Percentiles rank a stretch among this genome's conserved stretches.
These are phyloP conservation scores for Chaetoscypha palmicola DNA, from an alignment of 2,329 filamentous ascomycete species.

Conservation along the genomic window DNA sequence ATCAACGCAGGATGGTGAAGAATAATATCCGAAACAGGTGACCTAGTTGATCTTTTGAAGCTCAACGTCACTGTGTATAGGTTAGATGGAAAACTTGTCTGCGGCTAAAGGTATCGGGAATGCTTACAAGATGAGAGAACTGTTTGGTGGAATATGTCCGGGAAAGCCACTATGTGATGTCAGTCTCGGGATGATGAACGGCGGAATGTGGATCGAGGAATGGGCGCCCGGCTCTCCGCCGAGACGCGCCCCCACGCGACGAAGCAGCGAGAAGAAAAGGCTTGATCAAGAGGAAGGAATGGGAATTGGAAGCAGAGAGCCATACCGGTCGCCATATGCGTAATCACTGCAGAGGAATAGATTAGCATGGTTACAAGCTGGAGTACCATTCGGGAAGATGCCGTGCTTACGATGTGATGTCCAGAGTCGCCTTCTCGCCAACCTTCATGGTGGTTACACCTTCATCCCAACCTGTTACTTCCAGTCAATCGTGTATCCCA, in stretches of 20 bases:
- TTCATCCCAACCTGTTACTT: conserved; percentile 67
- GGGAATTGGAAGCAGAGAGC: neutral
- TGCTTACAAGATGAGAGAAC: conserved; percentile 79
- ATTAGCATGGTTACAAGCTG: conserved; percentile 14
- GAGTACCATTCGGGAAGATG: neutral
- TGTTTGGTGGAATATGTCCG: conserved; percentile 65
- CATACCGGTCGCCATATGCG: conserved; percentile 57
- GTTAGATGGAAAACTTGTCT: conserved; percentile 12
- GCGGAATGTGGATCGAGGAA: neutral
- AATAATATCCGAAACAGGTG: neutral
- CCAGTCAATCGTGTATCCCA: conserved; percentile 11
- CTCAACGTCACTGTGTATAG: conserved; percentile 53
- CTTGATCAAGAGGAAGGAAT: too few relatives aligned
- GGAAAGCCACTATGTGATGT: conserved; percentile 61
- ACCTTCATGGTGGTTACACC: conserved; percentile 80
- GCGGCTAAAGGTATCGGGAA: neutral
- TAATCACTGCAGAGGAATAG: conserved; percentile 45
- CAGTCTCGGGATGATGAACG: neutral
- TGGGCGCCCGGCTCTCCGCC: neutral
- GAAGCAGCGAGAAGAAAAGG: too few relatives aligned
- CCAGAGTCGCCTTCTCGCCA: conserved; percentile 81
- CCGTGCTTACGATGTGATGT: conserved; percentile 62
- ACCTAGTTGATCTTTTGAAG: conserved; percentile 54
- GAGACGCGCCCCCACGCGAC: too few relatives aligned
- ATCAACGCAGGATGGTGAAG: conserved; percentile 6